Percentiles rank a stretch among this genome's conserved stretches.
These are phyloP conservation scores for Iris macrosiphon DNA, from an alignment of 106 monocot species.

Conservation along the genomic window DNA sequence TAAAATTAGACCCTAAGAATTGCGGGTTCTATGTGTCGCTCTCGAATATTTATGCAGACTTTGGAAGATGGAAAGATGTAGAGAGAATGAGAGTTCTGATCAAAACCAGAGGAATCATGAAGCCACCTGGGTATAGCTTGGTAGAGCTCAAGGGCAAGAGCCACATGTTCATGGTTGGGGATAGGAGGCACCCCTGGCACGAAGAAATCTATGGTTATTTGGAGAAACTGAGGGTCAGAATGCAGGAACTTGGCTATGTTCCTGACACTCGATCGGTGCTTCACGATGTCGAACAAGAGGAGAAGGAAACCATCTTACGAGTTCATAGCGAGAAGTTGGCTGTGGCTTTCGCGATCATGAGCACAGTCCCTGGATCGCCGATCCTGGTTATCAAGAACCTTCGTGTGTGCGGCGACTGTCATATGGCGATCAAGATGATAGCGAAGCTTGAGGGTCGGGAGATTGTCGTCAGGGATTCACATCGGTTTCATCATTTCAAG, in stretches of 20 bases:
- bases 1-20: constrained; percentile 69
- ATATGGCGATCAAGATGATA: constrained; percentile 58
- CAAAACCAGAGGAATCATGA: constrained; percentile 46
- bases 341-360: constrained; percentile 67
- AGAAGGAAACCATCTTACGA: constrained; percentile 62
- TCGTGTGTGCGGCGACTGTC: constrained; percentile 80
- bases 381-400: constrained; percentile 82
- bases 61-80: constrained; percentile 78
- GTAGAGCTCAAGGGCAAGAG: constrained; percentile 70
- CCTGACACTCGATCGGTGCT: constrained; percentile 83
- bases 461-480: constrained; percentile 71
- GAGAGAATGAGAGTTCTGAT: constrained; percentile 54
- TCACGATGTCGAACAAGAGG: constrained; percentile 86
- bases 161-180: constrained; percentile 73
- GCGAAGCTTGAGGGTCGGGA: constrained; percentile 57
- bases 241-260: constrained; percentile 66
- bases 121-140: constrained; percentile 74
- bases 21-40: constrained; percentile 77
- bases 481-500: constrained; percentile 84
- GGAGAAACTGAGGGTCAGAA: constrained; percentile 46
- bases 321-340: constrained; percentile 94
- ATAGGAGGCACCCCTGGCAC: constrained; percentile 45
- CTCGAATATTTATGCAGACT: constrained; percentile 82
- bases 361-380: constrained; percentile 43
- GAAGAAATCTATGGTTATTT: constrained; percentile 64